Evolutionary conservation across 306 rosid species (phyloP).

Genomic region (Astragalus glycyphyllos): DNA sequence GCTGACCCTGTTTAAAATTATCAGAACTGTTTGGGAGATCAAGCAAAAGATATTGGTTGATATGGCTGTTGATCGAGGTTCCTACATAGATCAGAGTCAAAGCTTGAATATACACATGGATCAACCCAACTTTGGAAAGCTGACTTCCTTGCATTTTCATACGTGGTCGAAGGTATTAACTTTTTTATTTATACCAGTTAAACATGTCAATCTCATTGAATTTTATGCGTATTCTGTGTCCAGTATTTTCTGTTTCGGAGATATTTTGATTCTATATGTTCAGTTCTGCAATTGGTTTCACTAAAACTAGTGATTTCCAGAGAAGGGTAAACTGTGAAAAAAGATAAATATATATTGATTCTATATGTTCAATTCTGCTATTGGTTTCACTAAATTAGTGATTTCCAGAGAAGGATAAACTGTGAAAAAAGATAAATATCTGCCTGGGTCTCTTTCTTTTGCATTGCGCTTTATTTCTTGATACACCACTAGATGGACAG

Average conservation of each 20-base stretch:
- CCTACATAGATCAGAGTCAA: constrained; percentile 92
- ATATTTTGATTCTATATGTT: background rate
- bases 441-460: constrained; percentile 21
- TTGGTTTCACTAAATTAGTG: background rate
- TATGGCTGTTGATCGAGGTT: constrained; percentile 91
- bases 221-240: background rate
- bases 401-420: background rate
- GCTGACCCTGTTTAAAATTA: constrained; percentile 39
- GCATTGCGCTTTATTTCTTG: background rate
- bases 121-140: constrained; percentile 86
- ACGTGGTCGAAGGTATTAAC: constrained; percentile 82
- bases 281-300: background rate
- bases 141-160: constrained; percentile 89
- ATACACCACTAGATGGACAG: background rate
- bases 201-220: background rate
- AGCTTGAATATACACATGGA: constrained; percentile 93
- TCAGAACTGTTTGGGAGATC: constrained; percentile 96
- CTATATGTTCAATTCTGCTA: background rate
- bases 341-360: background rate
- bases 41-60: constrained; percentile 91
- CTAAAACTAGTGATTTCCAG: background rate
- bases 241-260: background rate
- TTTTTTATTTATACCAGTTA: constrained; percentile 1
- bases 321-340: background rate
- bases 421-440: background rate